phyloP scores from a whole-genome alignment of 768 basidiomycete genomes.

The Tricholoma matsutake region DNA sequence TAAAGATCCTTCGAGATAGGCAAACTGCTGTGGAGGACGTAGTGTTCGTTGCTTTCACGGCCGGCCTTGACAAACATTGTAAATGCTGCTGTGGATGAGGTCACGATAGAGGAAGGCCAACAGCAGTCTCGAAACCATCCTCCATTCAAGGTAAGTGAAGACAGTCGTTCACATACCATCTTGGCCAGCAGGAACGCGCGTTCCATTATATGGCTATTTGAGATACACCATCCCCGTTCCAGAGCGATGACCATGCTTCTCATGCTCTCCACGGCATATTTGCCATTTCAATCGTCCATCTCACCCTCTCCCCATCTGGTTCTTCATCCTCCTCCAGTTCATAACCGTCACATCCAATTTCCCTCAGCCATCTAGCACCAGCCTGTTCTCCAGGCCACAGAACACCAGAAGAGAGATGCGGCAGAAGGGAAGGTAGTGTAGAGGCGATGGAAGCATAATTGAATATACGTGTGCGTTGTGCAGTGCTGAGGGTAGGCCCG shows the following conservation, averaged over 20 bases:
- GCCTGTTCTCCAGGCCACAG: constrained; percentile 40
- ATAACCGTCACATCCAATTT: constrained; percentile 44
- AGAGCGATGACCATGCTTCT: neutral
- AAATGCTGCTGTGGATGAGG: too few species aligned
- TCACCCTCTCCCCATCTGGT: neutral
- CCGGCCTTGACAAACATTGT: too few species aligned
- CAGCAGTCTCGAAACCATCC: too few species aligned
- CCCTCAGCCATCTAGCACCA: constrained; percentile 44
- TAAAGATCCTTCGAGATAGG: too few species aligned
- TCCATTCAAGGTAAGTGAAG: too few species aligned
- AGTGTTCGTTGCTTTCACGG: too few species aligned
- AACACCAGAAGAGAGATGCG: constrained; percentile 8
- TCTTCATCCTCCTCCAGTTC: constrained; percentile 24
- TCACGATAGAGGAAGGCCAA: too few species aligned
- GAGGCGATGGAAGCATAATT: constrained; percentile 43
- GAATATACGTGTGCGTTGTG: constrained; percentile 52
- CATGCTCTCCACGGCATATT: neutral
- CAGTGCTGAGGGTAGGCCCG: constrained; percentile 52
- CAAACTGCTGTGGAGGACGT: too few species aligned
- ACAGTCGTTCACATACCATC: too few species aligned
- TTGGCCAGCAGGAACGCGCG: too few species aligned
- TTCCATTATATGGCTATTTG: too few species aligned
- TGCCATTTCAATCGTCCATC: neutral
- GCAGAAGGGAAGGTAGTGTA: constrained; percentile 42
- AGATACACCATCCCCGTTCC: too few species aligned